Evolutionary conservation across 371 early-diverging fungal species (phyloP).

Genomic region (Blakeslea trispora): DNA sequence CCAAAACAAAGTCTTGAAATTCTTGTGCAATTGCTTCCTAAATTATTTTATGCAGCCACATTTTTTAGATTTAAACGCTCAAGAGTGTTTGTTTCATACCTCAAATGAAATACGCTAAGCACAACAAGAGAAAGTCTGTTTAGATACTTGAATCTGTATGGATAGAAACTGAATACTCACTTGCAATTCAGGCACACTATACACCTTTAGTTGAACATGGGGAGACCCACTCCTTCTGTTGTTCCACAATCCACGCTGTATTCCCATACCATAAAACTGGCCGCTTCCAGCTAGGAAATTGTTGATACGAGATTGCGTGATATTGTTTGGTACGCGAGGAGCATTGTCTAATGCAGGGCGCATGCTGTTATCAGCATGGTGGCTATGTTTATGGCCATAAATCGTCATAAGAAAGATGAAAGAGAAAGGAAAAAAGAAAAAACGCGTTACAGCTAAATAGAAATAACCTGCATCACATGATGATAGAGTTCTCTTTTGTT

Average conservation of each 20-base stretch:
- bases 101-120: conserved; percentile 44
- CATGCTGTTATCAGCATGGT: conserved; percentile 14
- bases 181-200: conserved; percentile 78
- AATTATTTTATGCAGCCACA: conserved; percentile 13
- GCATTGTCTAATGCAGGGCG: conserved; percentile 36
- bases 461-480: conserved; percentile 2
- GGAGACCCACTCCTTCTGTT: conserved; percentile 32
- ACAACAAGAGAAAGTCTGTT: not conserved
- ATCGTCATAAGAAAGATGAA: conserved; percentile 18
- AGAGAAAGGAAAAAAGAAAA: conserved; percentile 4
- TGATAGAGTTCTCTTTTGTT: not conserved
- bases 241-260: conserved; percentile 42
- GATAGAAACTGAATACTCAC: conserved; percentile 15
- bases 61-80: not conserved
- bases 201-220: conserved; percentile 52
- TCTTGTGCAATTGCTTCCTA: conserved; percentile 46
- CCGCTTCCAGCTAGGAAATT: conserved; percentile 45
- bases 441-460: not conserved
- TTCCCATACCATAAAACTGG: conserved; percentile 51
- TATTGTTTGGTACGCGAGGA: conserved; percentile 42
- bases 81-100: conserved; percentile 17
- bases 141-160: too few relatives aligned
- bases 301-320: conserved; percentile 40
- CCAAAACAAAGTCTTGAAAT: conserved; percentile 32
- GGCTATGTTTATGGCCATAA: conserved; percentile 27